Evolutionary conservation across 2,329 filamentous ascomycete genomes (phyloP).

Genomic region (Acephala macrosclerotiorum): DNA sequence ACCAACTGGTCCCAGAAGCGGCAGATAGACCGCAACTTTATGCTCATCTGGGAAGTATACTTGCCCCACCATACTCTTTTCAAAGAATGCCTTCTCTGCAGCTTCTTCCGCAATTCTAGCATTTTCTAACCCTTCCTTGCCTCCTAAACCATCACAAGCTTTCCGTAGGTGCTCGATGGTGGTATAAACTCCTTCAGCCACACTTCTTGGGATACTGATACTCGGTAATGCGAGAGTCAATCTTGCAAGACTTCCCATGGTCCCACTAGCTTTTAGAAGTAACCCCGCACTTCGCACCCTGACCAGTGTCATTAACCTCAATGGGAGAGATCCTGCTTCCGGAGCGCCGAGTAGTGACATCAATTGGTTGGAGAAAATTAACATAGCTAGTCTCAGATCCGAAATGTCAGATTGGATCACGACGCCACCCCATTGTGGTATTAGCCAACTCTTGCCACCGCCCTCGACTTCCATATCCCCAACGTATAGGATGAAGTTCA

Average conservation of each 20-base stretch:
- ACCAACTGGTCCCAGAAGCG: constrained; percentile 86
- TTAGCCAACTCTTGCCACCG: constrained; percentile 76
- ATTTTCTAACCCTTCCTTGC: constrained; percentile 74
- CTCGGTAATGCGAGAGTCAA: constrained; percentile 84
- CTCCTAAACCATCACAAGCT: constrained; percentile 76
- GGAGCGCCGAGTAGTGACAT: constrained; percentile 88
- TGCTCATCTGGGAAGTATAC: constrained; percentile 99
- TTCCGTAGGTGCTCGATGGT: constrained; percentile 80
- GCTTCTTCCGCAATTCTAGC: constrained; percentile 87
- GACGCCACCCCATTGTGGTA: constrained; percentile 93
- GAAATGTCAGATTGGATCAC: constrained; percentile 65
- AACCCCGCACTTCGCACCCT: constrained; percentile 88
- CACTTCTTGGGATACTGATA: constrained; percentile 88
- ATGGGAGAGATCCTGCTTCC: constrained; percentile 80
- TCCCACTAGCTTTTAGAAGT: constrained; percentile 88
- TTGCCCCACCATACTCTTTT: constrained; percentile 98
- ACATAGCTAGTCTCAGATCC: constrained; percentile 78
- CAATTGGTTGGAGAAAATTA: constrained; percentile 90
- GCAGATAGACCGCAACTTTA: constrained; percentile 95
- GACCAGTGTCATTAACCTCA: constrained; percentile 83
- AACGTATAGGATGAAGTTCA: constrained; percentile 95
- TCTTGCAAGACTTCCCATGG: constrained; percentile 89
- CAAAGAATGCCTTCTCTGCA: constrained; percentile 94
- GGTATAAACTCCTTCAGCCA: constrained; percentile 83
- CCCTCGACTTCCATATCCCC: constrained; percentile 62